Evolutionary conservation across 305 asterid genomes (phyloP), one percentile per base, ranked within the genome.

Genomic region (Petunia hybrid): DNA sequence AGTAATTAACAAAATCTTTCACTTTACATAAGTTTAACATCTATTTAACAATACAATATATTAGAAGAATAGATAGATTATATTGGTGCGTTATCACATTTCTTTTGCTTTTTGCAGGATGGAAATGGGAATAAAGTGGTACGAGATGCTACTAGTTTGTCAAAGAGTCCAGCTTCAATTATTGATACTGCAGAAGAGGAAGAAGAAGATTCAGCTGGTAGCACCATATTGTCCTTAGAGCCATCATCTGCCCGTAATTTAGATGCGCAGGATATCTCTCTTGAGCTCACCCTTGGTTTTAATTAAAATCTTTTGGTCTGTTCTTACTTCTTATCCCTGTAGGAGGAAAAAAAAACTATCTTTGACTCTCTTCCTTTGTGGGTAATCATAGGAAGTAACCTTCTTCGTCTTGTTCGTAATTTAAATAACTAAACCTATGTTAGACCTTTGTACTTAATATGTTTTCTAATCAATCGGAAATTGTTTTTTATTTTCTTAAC

Each of bases 211-310:
- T 76, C 31, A 22, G 31, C 67, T 8, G 22, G 40, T 10, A 55
- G 55, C 63, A 69, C 63, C 8, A 53, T 22, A 22, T 22, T 60
- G 53, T 55, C 40, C 61, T 62, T 78, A 3, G 51, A 40, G 31
- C 31, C 31, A 31, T 40, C 59, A 71, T 69, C 81, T 8, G 78
- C 40, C 51, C 31, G 42, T 22, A 22, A 22, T 13, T 46, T 56
- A 46, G 80, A 77, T 42, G 67, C 1, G 43, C n/a, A 84, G 41
- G 64, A 70, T 42, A 42, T 84, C 48, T 81, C 74, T 36, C 85
- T 84, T 38, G 87, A 84, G n/a, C 87, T 84, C 42, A 84, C 85
- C 63, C 87, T 84, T 66, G 83, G 84, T 59, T 83, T 22, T 22
- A 22, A 22, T 22, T 22, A 22, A 22, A 22, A 22, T 22, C 31